Evolutionary conservation across 257 asterid genomes (phyloP).

Genomic region (Fraxinus anomala): DNA sequence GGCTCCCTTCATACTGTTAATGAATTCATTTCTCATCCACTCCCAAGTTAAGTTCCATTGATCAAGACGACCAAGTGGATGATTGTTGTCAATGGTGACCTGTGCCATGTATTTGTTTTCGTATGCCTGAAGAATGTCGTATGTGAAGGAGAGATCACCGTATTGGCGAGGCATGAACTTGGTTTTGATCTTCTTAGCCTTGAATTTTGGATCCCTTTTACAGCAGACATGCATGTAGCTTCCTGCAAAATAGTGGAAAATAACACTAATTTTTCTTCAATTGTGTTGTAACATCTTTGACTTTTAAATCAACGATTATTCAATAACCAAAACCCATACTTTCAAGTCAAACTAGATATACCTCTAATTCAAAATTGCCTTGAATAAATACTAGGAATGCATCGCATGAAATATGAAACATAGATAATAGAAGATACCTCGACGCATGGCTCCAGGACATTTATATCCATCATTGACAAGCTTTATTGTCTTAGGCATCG

Average conservation of each 20-base stretch:
- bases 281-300: neutral
- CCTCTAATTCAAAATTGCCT: neutral
- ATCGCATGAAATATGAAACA: neutral
- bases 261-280: neutral
- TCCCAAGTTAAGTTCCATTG: conserved; percentile 97
- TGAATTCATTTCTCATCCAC: conserved; percentile 93
- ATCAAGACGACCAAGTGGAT: conserved; percentile 86
- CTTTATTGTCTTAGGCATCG: conserved; percentile 77
- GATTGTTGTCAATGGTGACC: conserved; percentile 81
- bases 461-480: conserved; percentile 70
- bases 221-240: conserved; percentile 67
- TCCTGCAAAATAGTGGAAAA: conserved; percentile 43
- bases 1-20: conserved; percentile 81
- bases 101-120: conserved; percentile 67
- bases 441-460: conserved; percentile 63
- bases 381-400: neutral
- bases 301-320: too few relatives aligned
- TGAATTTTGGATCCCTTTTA: conserved; percentile 71
- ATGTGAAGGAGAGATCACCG: conserved; percentile 76
- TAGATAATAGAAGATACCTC: conserved; percentile 29
- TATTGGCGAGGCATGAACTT: conserved; percentile 54
- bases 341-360: neutral
- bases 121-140: conserved; percentile 69
- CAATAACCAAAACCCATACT: neutral
- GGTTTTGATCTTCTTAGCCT: conserved; percentile 40